These are phyloP conservation scores for Pleurozium schreberi DNA, from an alignment of 225 moss, liverwort and hornwort genomes.

Conservation along the genomic window DNA sequence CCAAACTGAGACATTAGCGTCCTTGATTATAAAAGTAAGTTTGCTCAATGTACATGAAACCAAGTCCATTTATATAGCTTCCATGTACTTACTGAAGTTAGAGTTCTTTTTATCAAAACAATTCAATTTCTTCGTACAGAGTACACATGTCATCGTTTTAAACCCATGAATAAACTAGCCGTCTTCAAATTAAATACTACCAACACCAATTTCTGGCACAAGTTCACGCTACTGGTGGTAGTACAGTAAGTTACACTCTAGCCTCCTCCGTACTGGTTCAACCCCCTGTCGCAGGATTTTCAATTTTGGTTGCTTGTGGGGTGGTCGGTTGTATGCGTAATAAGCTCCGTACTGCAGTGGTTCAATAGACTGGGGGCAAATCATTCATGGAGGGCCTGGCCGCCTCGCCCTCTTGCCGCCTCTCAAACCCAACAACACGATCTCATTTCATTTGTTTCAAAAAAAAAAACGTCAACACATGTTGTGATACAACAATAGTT, in stretches of 20 bases:
- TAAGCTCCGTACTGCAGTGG: background rate
- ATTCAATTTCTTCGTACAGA: background rate
- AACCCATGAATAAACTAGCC: no score
- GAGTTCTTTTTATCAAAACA: background rate
- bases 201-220: background rate
- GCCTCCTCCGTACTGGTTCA: background rate
- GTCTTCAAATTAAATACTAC: background rate
- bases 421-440: background rate
- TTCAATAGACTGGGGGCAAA: background rate
- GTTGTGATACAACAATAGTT: background rate
- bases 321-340: background rate
- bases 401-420: background rate
- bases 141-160: background rate
- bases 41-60: accelerated
- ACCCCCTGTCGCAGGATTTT: accelerated
- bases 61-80: no score
- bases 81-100: no score
- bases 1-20: accelerated
- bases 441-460: no score
- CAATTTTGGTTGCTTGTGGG: background rate
- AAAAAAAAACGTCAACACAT: no score
- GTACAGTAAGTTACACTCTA: no score
- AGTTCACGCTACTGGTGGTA: background rate
- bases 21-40: background rate
- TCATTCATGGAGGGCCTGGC: background rate